phyloP scores from a whole-genome alignment of 2,329 filamentous ascomycete species.

The Beauveria australis region DNA sequence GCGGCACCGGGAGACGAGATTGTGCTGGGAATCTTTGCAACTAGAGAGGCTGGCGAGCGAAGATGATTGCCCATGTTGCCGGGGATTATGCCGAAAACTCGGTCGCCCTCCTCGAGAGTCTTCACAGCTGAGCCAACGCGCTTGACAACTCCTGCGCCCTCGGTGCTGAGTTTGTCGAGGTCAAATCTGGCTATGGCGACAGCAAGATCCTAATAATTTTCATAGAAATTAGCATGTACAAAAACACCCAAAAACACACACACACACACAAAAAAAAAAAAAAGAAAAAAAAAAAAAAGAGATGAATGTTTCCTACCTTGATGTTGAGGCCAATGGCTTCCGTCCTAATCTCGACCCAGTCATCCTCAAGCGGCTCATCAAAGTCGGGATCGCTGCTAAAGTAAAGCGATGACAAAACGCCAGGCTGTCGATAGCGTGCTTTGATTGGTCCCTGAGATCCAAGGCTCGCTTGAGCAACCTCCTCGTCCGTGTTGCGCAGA shows the following conservation, averaged over 20 bases:
- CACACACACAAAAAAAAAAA: too few species aligned
- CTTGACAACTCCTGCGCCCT: conserved; percentile 18
- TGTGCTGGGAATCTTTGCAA: conserved; percentile 20
- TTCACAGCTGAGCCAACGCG: conserved; percentile 14
- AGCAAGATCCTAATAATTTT: conserved; percentile 22
- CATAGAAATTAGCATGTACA: background rate
- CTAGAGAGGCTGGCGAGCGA: conserved; percentile 17
- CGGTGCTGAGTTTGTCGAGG: conserved; percentile 18
- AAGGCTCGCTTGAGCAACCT: background rate
- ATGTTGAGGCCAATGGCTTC: conserved; percentile 20
- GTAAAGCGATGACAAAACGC: conserved; percentile 21
- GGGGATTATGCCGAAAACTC: conserved; percentile 18
- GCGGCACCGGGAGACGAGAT: conserved; percentile 19
- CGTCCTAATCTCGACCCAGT: conserved; percentile 22
- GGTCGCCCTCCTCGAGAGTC: conserved; percentile 23
- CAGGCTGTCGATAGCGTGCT: conserved; percentile 9
- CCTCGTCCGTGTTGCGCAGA: conserved; percentile 1
- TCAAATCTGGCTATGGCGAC: conserved; percentile 20
- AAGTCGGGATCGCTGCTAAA: conserved; percentile 18
- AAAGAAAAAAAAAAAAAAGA: too few species aligned
- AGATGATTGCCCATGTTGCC: conserved; percentile 19
- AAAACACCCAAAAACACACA: too few species aligned
- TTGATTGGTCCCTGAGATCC: conserved; percentile 2
- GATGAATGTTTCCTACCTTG: conserved; percentile 10
- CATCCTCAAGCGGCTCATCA: conserved; percentile 12